Conservation (phyloP, 2,329 filamentous ascomycete species). For the Fusarium caatingaense region DNA sequence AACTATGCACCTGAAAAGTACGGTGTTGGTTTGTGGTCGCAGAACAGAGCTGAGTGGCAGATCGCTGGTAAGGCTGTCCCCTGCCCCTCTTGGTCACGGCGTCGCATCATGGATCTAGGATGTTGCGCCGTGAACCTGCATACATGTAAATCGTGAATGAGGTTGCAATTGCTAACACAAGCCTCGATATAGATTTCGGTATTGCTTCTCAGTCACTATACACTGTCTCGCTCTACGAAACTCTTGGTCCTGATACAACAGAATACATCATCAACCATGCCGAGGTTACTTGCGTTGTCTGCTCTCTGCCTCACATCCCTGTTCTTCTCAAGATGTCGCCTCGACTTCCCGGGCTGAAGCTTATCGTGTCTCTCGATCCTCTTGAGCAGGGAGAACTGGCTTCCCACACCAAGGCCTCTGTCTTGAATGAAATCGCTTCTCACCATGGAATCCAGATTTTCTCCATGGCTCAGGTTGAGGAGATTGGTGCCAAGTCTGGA, state of each 20-base stretch:
- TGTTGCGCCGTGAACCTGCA: constrained; percentile 13
- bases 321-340: constrained; percentile 82
- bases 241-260: constrained; percentile 87
- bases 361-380: constrained; percentile 88
- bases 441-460: constrained; percentile 82
- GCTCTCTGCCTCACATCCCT: constrained; percentile 84
- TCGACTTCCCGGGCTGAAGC: constrained; percentile 82
- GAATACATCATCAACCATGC: constrained; percentile 98
- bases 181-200: constrained; percentile 73
- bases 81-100: neutral
- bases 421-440: constrained; percentile 80
- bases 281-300: constrained; percentile 77
- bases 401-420: constrained; percentile 80
- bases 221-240: constrained; percentile 96
- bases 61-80: constrained; percentile 68
- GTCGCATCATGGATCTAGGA: constrained; percentile 9
- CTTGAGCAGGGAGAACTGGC: constrained; percentile 81
- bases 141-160: neutral
- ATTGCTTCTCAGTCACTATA: constrained; percentile 88
- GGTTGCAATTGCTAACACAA: constrained; percentile 26
- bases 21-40: constrained; percentile 86
- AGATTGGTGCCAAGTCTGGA: constrained; percentile 77
- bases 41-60: constrained; percentile 90
- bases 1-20: constrained; percentile 73
- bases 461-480: constrained; percentile 83